Evolutionary conservation across 768 basidiomycete species (phyloP), one percentile per base, ranked within the genome.

Genomic region (Leccinum fibrillosum): DNA sequence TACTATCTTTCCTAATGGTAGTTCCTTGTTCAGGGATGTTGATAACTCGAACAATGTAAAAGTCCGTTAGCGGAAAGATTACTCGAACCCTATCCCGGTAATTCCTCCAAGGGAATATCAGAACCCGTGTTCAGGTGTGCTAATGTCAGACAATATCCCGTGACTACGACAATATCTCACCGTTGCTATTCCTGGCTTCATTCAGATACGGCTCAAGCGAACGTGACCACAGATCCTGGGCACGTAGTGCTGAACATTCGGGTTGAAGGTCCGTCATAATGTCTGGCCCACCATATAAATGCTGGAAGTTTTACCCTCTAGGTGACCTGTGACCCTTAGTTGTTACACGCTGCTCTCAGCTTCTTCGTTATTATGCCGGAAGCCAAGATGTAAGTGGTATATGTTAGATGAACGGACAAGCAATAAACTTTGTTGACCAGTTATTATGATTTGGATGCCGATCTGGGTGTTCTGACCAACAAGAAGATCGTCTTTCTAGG

Each of bases 361-460:
- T 53, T 30, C 39, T 48, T 10, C 30, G 23, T 32, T 52, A 50
- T 44, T 32, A 65, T 66, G 63, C 59, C 59, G 72, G 75, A 78
- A 52, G 82, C 84, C 13, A 85, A 83, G 62, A 85, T 86, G 84
- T 85, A 60, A 69, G 79, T 68, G 17, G 32, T 39, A 3, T 6
- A 17, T 53, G 23, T 37, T 32, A 8, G 15, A 21, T 25, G 47
- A 55, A 47, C 32, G 15, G 25, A 5, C 19, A 39, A 28, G 15
- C 13, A 9, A 28, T 7, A 45, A 28, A 11, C 34, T 35, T 50
- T 32, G 11, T 17, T 26, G 45, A 48, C 47, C 39, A 66, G 65
- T 48, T 85, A 85, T 66, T 82, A 86, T 69, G 85, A 86, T 66
- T 67, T 78, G 17, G 84, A 86, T 62, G 83, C 85, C n/a, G 78